Base-by-base conservation (phyloP, 371 early-diverging fungal genomes). In the Blakeslea trispora region DNA sequence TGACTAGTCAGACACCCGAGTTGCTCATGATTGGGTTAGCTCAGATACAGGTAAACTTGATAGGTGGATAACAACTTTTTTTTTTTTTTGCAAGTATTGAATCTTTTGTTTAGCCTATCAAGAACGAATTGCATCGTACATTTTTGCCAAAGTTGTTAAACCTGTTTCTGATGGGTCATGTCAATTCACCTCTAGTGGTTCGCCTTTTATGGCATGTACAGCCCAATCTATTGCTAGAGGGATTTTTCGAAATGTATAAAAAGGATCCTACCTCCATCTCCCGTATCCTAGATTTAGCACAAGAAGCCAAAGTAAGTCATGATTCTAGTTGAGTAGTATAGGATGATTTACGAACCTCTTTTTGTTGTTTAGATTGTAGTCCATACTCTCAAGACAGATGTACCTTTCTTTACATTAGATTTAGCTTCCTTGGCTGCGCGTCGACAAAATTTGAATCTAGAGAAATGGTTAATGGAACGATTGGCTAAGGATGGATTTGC, bases 371-470 rank as follows among this genome's bases (percentile, higher is more conserved):
- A 91, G 89, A 88, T 90, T 32, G 69, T 95, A 23, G 71, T 81
- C 14, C 77, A 83, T 49, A 78, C 93, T 17, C 71, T 95, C 32
- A 84, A 88, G 54, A 68, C 81, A 28, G 85, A 88, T 54, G 77
- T 85, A 2, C 89, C 80, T 40, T 68, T 73, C 10, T 94, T 94
- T 53, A 66, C 88, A 1, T 82, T 95, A 23, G 95, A 94, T 52
- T 68, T 95, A 35, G 94, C 94, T 5, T 83, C 90, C 1, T 72
- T 95, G 21, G 94, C 95, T 32, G 88, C 88, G 5, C 79, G 92
- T 22, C 64, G 92, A 57, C 90, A 92, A 51, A 86, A 86, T 55
- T 68, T 95, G 15, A 92, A 91, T 60, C 63, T 95, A 17, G 94
- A 92, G 53, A 92, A 90, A 66, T 95, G 94, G 94, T 71, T 95